A percentile compares a stretch with the other conserved stretches of the same genome.
These are phyloP conservation scores for Corylus avellana DNA, from an alignment of 306 rosid species.

Conservation along the genomic window DNA sequence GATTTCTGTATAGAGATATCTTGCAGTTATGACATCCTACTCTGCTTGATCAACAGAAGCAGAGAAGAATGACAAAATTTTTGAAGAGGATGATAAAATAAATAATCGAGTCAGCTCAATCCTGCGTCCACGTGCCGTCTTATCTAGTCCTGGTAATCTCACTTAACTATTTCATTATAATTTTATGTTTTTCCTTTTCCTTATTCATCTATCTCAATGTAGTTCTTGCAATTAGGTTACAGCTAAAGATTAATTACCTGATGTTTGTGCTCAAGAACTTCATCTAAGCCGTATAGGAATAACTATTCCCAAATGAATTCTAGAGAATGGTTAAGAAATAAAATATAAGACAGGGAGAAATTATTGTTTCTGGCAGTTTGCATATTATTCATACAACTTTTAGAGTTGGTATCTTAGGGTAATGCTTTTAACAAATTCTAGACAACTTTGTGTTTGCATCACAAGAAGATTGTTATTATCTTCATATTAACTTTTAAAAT, in stretches of 20 bases:
- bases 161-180: background rate
- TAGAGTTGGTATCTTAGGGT: background rate
- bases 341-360: background rate
- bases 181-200: slow-evolving; percentile 5
- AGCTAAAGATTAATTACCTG: background rate
- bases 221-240: background rate
- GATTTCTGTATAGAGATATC: background rate
- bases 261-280: background rate
- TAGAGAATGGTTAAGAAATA: background rate
- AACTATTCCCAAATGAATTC: background rate
- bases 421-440: background rate
- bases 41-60: slow-evolving; percentile 35
- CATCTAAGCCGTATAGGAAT: background rate
- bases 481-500: no score
- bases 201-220: slow-evolving; percentile 4
- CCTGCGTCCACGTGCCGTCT: slow-evolving; percentile 82
- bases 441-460: background rate
- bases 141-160: slow-evolving; percentile 84
- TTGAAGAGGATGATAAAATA: slow-evolving; percentile 46
- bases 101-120: slow-evolving; percentile 57
- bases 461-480: background rate
- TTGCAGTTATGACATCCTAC: slow-evolving; percentile 31
- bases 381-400: background rate
- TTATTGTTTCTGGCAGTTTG: background rate
- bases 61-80: slow-evolving; percentile 36